Percentiles rank a stretch among this genome's conserved stretches.
Conservation (phyloP, 2,329 filamentous ascomycete species). For the Pseudogymnoascus sp. region DNA sequence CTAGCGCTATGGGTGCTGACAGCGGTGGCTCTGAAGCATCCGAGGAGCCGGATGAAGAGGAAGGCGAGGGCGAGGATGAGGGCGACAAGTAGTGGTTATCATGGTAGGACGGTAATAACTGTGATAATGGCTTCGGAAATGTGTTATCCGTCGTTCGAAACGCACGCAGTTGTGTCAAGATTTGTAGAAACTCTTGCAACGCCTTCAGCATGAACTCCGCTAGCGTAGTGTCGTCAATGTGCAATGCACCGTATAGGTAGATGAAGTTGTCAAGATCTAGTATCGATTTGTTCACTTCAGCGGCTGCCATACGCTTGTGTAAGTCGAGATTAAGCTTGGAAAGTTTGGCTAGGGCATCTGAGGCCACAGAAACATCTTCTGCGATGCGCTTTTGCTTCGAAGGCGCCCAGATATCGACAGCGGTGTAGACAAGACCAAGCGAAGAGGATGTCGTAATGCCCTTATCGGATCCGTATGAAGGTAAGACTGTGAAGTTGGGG, state of each 20-base stretch:
- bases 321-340: conserved; percentile 2
- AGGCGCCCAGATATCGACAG: neutral
- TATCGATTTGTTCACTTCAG: neutral
- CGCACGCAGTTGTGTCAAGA: neutral
- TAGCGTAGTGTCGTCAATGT: neutral
- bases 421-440: neutral
- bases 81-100: neutral
- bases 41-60: neutral
- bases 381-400: neutral
- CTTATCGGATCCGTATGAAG: neutral
- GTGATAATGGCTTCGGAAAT: neutral
- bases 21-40: neutral
- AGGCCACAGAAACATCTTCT: neutral
- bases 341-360: neutral
- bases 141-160: neutral
- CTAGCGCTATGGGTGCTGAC: neutral
- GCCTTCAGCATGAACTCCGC: conserved; percentile 1
- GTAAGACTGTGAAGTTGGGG: neutral
- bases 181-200: conserved; percentile 2
- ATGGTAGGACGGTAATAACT: neutral
- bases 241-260: neutral
- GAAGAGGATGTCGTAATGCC: neutral
- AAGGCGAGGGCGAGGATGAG: neutral
- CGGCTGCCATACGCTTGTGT: neutral
- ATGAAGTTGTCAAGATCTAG: neutral